Conservation (phyloP, 2,329 filamentous ascomycete genomes). For the Diaporthe citri region DNA sequence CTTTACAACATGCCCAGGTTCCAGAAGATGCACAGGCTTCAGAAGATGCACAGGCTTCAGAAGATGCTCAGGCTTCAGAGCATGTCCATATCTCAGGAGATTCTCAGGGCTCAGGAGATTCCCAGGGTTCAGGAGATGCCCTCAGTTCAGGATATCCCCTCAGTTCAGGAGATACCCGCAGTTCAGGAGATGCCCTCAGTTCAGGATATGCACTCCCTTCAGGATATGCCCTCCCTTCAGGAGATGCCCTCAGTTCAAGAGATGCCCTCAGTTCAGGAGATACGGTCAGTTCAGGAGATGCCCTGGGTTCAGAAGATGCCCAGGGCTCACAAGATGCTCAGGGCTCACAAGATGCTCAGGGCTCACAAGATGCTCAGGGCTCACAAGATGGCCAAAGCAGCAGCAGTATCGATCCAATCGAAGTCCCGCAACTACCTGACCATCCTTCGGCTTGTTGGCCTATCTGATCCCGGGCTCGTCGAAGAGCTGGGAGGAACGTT, state of each 20-base stretch:
- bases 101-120: background rate
- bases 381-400: no score
- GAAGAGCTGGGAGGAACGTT: background rate
- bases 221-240: background rate
- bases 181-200: no score
- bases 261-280: background rate
- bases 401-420: no score
- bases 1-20: background rate
- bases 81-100: background rate
- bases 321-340: background rate
- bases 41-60: background rate
- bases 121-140: background rate
- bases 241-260: background rate
- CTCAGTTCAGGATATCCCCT: background rate
- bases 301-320: background rate
- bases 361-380: no score
- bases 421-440: no score
- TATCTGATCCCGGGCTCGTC: background rate
- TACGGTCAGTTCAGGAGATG: background rate
- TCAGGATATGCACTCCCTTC: background rate
- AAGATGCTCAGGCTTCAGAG: no score
- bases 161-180: background rate
- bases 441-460: no score
- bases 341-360: background rate
- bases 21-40: background rate